A percentile compares a stretch with the other conserved stretches of the same genome.
These are phyloP conservation scores for Castanea mollissima DNA, from an alignment of 306 rosid species.

Conservation along the genomic window DNA sequence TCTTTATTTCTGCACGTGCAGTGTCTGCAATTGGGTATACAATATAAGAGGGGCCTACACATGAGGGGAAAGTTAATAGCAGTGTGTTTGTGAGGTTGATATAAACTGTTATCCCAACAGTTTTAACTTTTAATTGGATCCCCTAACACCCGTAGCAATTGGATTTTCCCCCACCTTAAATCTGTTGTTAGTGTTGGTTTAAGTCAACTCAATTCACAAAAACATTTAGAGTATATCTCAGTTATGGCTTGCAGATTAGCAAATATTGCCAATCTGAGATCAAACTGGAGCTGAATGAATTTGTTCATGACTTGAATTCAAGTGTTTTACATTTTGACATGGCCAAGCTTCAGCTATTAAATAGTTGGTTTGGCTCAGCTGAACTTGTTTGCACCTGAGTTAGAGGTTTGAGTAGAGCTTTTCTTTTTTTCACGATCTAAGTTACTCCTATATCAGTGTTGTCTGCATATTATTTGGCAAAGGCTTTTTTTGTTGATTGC, in stretches of 20 bases:
- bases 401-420: not conserved
- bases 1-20: not conserved
- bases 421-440: not conserved
- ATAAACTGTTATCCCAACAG: not conserved
- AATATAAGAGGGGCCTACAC: not conserved
- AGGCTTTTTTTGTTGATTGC: too few relatives aligned
- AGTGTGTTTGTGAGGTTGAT: not conserved
- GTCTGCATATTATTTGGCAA: not conserved
- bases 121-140: not conserved
- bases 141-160: not conserved
- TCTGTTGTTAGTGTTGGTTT: not conserved
- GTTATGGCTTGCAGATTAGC: not conserved
- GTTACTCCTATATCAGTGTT: not conserved
- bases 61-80: not conserved
- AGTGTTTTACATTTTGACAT: not conserved
- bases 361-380: not conserved
- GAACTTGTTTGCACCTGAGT: not conserved
- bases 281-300: not conserved
- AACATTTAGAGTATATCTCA: not conserved
- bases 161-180: not conserved
- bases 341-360: not conserved
- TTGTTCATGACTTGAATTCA: not conserved
- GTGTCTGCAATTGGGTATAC: not conserved
- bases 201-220: not conserved
- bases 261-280: not conserved